Percentiles rank a stretch among this genome's conserved stretches.
Conservation (phyloP, 768 basidiomycete species). For the Auricularia sp. region DNA sequence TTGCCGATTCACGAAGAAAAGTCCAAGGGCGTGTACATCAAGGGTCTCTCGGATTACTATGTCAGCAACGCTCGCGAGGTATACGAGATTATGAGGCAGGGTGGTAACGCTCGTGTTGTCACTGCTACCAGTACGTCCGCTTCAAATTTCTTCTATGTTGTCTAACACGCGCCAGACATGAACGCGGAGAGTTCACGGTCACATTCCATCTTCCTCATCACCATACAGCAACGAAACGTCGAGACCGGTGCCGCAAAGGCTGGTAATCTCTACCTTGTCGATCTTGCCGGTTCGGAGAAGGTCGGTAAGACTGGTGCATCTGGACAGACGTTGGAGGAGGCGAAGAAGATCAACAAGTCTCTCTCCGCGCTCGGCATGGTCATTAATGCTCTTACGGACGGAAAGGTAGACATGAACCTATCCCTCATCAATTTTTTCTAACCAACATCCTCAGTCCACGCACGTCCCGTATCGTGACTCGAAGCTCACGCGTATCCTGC, state of each 20-base stretch:
- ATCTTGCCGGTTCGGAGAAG: slow-evolving; percentile 96
- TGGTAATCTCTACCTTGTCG: slow-evolving; percentile 93
- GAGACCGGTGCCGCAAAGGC: slow-evolving; percentile 94
- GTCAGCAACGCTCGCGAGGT: slow-evolving; percentile 92
- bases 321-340: slow-evolving; percentile 96
- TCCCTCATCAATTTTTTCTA: slow-evolving; percentile 1
- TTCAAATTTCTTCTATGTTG: neutral
- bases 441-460: slow-evolving; percentile 50
- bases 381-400: slow-evolving; percentile 94
- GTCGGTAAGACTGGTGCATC: slow-evolving; percentile 99
- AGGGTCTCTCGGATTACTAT: slow-evolving; percentile 94
- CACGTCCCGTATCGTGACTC: slow-evolving; percentile 99
- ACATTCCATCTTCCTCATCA: slow-evolving; percentile 97
- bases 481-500: slow-evolving; percentile 95
- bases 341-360: slow-evolving; percentile 99
- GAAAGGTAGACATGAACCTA: slow-evolving; percentile 53
- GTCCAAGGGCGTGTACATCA: slow-evolving; percentile 93
- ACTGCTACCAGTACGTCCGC: slow-evolving; percentile 77
- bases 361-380: slow-evolving; percentile 98
- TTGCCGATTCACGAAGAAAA: slow-evolving; percentile 98
- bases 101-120: slow-evolving; percentile 81
- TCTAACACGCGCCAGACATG: slow-evolving; percentile 62
- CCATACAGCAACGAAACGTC: slow-evolving; percentile 92
- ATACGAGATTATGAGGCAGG: slow-evolving; percentile 98
- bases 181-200: slow-evolving; percentile 98